Conservation (phyloP, 352 stramenopile species). For the Globisporangium megalacanthum region DNA sequence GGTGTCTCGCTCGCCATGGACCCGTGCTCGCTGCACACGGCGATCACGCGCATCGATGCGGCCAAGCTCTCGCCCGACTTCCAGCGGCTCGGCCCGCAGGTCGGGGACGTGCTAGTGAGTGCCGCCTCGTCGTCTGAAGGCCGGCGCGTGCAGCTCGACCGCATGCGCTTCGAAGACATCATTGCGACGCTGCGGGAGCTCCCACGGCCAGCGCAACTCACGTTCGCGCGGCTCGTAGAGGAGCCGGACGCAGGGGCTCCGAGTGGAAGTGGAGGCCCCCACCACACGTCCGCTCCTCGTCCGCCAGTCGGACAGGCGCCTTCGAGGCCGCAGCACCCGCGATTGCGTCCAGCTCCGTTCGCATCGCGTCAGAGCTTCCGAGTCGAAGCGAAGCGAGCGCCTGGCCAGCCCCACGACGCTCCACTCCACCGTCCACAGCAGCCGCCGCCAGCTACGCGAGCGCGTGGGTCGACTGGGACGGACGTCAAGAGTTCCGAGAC, state of each 20-base stretch:
- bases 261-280: too few relatives aligned
- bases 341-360: slow-evolving; percentile 9
- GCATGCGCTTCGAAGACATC: slow-evolving; percentile 65
- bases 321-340: slow-evolving; percentile 7
- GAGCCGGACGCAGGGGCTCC: slow-evolving; percentile 11
- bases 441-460: slow-evolving; percentile 3
- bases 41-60: slow-evolving; percentile 57
- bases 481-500: slow-evolving; percentile 31
- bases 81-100: slow-evolving; percentile 35
- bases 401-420: slow-evolving; percentile 12
- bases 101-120: slow-evolving; percentile 65
- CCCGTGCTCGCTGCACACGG: slow-evolving; percentile 61
- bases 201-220: slow-evolving; percentile 49
- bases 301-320: too few relatives aligned
- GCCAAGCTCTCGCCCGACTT: slow-evolving; percentile 56
- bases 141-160: slow-evolving; percentile 28
- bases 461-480: not conserved
- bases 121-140: slow-evolving; percentile 12
- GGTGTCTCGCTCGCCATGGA: slow-evolving; percentile 78
- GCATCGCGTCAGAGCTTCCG: slow-evolving; percentile 54
- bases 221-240: slow-evolving; percentile 45
- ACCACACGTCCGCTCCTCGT: too few relatives aligned
- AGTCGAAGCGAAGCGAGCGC: slow-evolving; percentile 22
- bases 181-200: slow-evolving; percentile 48
- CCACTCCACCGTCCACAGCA: not conserved